Evolutionary conservation across 164 flowering plant genomes (phyloP).

Genomic region (Magnolia changhungtana): DNA sequence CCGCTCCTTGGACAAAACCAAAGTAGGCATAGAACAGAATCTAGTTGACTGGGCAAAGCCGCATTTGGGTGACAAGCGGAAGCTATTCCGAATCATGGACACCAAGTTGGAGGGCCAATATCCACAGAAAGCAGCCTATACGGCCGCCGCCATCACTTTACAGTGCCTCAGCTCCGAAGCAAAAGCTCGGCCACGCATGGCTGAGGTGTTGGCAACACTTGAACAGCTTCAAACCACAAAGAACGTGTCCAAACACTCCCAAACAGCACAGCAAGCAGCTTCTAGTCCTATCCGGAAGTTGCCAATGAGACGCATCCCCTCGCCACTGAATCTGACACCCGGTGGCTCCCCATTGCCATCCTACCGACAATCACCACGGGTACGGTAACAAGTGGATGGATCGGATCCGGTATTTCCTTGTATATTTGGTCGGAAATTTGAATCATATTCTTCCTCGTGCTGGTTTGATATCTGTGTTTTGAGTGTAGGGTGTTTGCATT

Average conservation of each 20-base stretch:
- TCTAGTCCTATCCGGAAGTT: constrained; percentile 23
- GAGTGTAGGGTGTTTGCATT: not conserved
- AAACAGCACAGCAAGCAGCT: constrained; percentile 17
- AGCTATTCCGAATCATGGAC: constrained; percentile 54
- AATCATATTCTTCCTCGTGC: not conserved
- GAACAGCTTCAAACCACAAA: constrained; percentile 57
- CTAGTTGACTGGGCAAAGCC: constrained; percentile 63
- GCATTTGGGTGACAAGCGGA: constrained; percentile 31
- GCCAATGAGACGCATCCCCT: constrained; percentile 32
- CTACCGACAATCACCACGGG: constrained; percentile 13
- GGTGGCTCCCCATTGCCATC: constrained; percentile 19
- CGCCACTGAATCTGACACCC: constrained; percentile 7
- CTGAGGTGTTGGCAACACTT: constrained; percentile 54
- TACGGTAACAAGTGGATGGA: not conserved
- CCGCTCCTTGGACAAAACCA: constrained; percentile 45
- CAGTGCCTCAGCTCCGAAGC: constrained; percentile 59
- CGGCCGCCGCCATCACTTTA: constrained; percentile 57
- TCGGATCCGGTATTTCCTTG: not conserved
- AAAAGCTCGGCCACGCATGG: constrained; percentile 60
- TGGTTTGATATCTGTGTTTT: not conserved
- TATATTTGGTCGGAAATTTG: not conserved
- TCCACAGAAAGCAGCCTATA: constrained; percentile 64
- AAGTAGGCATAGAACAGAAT: constrained; percentile 41
- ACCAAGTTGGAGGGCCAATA: constrained; percentile 57
- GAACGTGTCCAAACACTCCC: constrained; percentile 27